Evolutionary conservation across 345 rosid species (phyloP).

Genomic region (Raphanus raphanistrum): DNA sequence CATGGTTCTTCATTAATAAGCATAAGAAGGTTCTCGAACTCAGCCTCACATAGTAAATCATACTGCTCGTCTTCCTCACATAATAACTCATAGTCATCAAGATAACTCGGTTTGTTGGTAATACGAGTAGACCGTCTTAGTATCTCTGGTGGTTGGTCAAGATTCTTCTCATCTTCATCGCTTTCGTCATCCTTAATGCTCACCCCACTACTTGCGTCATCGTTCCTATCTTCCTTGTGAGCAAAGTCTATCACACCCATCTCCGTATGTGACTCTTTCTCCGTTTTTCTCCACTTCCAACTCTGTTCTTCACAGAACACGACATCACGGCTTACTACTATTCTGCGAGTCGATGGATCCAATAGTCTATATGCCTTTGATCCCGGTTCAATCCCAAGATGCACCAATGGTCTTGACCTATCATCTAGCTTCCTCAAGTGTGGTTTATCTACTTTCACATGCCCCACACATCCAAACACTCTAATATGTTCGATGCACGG

Average conservation of each 20-base stretch:
- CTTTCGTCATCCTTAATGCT: background rate
- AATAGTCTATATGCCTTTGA: background rate
- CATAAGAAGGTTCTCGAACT: too few relatives aligned
- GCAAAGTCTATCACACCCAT: too few relatives aligned
- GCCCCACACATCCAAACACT: background rate
- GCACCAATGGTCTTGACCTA: background rate
- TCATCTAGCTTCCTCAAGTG: background rate
- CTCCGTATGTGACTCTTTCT: too few relatives aligned
- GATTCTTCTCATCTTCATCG: background rate
- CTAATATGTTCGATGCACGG: background rate
- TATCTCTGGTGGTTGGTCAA: too few relatives aligned
- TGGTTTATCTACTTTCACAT: too few relatives aligned
- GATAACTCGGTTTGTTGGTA: background rate
- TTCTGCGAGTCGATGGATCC: background rate
- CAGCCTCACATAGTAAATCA: background rate
- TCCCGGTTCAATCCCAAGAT: background rate
- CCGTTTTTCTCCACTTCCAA: background rate
- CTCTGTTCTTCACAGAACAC: too few relatives aligned
- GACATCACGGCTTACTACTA: background rate
- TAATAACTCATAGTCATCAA: background rate
- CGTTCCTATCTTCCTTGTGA: background rate
- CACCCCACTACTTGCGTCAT: background rate
- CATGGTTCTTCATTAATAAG: background rate
- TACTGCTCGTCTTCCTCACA: background rate
- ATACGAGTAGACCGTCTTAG: background rate